Evolutionary conservation across 768 basidiomycete genomes (phyloP).

Genomic region (Tulasnella sp.): DNA sequence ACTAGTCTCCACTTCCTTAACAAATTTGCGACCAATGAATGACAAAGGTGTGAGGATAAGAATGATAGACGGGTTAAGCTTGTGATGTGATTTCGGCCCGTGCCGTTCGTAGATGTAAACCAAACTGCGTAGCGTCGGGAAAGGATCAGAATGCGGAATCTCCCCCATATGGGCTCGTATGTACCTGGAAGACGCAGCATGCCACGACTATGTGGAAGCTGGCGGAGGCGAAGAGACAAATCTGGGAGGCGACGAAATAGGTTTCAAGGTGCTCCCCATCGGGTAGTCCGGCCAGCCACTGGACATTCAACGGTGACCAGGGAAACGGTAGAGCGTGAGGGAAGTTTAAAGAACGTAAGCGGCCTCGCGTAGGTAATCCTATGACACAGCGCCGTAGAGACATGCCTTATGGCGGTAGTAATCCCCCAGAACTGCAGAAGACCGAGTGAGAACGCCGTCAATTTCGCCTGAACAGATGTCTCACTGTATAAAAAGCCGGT

Average conservation of each 20-base stretch:
- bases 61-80: neutral
- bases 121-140: neutral
- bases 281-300: too few species aligned
- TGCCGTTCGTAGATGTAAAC: neutral
- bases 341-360: neutral
- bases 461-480: too few species aligned
- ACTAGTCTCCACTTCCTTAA: too few species aligned
- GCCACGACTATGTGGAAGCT: neutral
- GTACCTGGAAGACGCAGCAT: neutral
- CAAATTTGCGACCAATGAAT: too few species aligned
- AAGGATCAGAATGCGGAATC: neutral
- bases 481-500: neutral
- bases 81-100: neutral
- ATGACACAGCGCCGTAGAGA: too few species aligned
- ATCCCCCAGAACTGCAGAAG: too few species aligned
- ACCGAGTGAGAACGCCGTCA: too few species aligned
- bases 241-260: neutral
- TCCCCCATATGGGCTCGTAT: too few species aligned
- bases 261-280: neutral
- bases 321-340: neutral
- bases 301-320: too few species aligned
- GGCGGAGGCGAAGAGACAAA: neutral
- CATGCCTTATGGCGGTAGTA: too few species aligned
- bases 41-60: too few species aligned
- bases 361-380: too few species aligned